A percentile compares a stretch with the other conserved stretches of the same genome.
Conservation (phyloP, 2,329 filamentous ascomycete genomes). For the Aschersonia sp. region DNA sequence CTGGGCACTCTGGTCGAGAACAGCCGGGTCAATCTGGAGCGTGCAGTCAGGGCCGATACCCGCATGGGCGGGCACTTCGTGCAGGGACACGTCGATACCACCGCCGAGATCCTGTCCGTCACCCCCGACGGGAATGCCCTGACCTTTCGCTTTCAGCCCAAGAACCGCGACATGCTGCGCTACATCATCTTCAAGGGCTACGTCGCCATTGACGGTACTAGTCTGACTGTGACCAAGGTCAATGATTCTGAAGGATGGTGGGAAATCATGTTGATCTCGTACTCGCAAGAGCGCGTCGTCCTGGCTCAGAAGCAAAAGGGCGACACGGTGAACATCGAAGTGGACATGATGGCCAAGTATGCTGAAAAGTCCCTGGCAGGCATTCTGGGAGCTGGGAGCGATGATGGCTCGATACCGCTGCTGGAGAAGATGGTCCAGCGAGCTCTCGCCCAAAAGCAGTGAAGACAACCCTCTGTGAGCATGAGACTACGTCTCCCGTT, state of each 20-base stretch:
- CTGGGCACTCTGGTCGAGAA: conserved; percentile 57
- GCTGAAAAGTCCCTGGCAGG: conserved; percentile 79
- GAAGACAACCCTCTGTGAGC: background rate
- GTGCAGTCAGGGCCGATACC: conserved; percentile 77
- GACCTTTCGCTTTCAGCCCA: conserved; percentile 69
- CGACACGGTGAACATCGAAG: conserved; percentile 81
- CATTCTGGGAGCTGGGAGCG: conserved; percentile 41
- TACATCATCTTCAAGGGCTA: conserved; percentile 97
- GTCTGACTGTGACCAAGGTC: conserved; percentile 80
- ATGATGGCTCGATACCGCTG: conserved; percentile 36
- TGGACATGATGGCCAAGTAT: conserved; percentile 77
- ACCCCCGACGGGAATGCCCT: conserved; percentile 79
- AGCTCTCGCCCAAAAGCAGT: conserved; percentile 51
- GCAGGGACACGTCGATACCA: conserved; percentile 91
- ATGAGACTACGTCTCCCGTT: background rate
- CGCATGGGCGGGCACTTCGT: conserved; percentile 98
- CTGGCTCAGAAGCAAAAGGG: conserved; percentile 65
- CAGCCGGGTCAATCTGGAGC: conserved; percentile 78
- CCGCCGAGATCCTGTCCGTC: conserved; percentile 58
- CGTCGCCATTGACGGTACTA: conserved; percentile 86
- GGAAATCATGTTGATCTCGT: conserved; percentile 96
- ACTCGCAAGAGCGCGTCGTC: conserved; percentile 87
- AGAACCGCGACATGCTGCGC: conserved; percentile 52
- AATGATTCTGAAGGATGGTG: conserved; percentile 68
- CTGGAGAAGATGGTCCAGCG: conserved; percentile 60